A percentile compares a stretch with the other conserved stretches of the same genome.
These are phyloP conservation scores for Calycina herbarum DNA, from an alignment of 2,329 filamentous ascomycete genomes.

Conservation along the genomic window DNA sequence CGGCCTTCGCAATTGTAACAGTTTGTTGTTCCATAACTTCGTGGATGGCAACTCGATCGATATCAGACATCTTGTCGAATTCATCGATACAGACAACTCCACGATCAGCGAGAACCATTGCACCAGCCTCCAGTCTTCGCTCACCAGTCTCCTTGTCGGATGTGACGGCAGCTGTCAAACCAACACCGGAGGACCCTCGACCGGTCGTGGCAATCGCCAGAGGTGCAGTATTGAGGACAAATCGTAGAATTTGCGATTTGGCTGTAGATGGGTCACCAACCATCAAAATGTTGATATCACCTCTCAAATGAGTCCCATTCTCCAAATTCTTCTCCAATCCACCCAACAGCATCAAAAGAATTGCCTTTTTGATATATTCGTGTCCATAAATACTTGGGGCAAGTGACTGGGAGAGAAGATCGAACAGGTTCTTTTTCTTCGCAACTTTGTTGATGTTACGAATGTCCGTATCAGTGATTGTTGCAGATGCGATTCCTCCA, in stretches of 20 bases:
- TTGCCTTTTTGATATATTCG: constrained; percentile 96
- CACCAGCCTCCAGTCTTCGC: constrained; percentile 89
- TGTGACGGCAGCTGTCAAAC: constrained; percentile 95
- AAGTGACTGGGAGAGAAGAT: constrained; percentile 88
- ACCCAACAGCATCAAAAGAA: constrained; percentile 89
- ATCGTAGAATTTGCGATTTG: constrained; percentile 96
- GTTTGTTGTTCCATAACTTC: constrained; percentile 99
- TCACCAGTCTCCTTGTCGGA: constrained; percentile 97
- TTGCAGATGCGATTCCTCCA: constrained; percentile 86
- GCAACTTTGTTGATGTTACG: constrained; percentile 97
- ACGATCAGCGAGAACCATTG: constrained; percentile 96
- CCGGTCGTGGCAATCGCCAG: constrained; percentile 96
- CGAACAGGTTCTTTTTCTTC: constrained; percentile 92
- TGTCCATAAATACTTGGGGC: constrained; percentile 97
- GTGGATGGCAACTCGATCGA: constrained; percentile 97
- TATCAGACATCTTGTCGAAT: constrained; percentile 99
- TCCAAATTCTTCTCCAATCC: constrained; percentile 99
- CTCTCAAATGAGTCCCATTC: constrained; percentile 95
- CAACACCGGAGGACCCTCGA: constrained; percentile 93
- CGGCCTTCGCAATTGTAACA: constrained; percentile 97
- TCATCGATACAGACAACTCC: constrained; percentile 99
- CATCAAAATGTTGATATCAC: constrained; percentile 99
- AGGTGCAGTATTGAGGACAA: constrained; percentile 95
- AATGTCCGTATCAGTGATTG: constrained; percentile 94
- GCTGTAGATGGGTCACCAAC: constrained; percentile 97